Conservation (phyloP, 257 asterid species). For the Solanum pennellii region DNA sequence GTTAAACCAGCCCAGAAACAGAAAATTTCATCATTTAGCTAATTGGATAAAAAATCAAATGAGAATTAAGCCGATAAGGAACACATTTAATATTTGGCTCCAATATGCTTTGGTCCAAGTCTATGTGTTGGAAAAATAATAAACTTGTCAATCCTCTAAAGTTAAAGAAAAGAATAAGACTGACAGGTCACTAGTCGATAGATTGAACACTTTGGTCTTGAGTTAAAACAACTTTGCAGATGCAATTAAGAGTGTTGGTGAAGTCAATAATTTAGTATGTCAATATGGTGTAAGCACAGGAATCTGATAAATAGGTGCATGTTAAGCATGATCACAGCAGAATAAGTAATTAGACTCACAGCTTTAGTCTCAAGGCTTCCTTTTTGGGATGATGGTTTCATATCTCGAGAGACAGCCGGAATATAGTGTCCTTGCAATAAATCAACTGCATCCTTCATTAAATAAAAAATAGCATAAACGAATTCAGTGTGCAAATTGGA, state of each 20-base stretch:
- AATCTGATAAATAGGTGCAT: not conserved
- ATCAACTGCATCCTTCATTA: slow-evolving; percentile 73
- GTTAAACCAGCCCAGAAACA: not conserved
- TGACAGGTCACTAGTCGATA: not conserved
- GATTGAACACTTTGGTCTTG: not conserved
- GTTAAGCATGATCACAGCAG: not conserved
- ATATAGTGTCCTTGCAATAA: slow-evolving; percentile 65
- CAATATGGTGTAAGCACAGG: not conserved
- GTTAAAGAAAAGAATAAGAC: not conserved
- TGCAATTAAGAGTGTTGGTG: not conserved
- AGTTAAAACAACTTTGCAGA: not conserved
- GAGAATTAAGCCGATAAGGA: not conserved
- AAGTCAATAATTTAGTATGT: not conserved
- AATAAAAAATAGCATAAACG: not conserved
- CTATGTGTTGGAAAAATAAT: not conserved
- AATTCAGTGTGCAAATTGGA: not conserved
- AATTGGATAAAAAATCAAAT: not conserved
- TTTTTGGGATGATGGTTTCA: slow-evolving; percentile 40
- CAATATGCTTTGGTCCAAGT: not conserved
- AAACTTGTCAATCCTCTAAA: not conserved
- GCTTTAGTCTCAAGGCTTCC: slow-evolving; percentile 54
- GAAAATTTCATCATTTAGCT: not conserved
- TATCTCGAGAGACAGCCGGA: slow-evolving; percentile 67
- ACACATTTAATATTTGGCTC: not conserved
- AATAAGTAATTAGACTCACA: slow-evolving; percentile 35